Evolutionary conservation across 2,329 filamentous ascomycete species (phyloP), one percentile per base, ranked within the genome.

Genomic region (Aureobasidium sp.): DNA sequence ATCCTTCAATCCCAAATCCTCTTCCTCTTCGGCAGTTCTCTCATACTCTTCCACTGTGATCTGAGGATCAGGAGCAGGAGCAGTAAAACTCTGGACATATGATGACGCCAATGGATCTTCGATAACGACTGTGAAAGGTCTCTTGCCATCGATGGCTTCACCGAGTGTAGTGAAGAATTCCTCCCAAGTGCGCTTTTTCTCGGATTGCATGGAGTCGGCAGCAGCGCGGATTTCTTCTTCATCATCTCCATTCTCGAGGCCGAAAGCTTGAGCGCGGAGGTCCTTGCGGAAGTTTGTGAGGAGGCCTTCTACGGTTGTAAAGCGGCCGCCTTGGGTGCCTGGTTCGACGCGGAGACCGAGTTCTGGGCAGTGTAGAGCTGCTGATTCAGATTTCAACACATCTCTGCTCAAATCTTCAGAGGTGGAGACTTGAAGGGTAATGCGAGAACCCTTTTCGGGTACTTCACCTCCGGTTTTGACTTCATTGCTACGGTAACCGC

Each of bases 401-500:
- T 99, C 96, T 69, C 96, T 90, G 16, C 91, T 91, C 50, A 99
- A 86, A 77, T 99, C 96, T 66, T 90, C 86, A 38, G 83, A 76
- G 40, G 81, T 89, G 67, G 90, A 84, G 65, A 98, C 91, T 62
- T 86, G 83, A 31, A 99, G 85, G 0, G 88, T 94, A 72, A 98
- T 97, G 71, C 90, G 91, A 78, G 92, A 92, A 68, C 96, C 96
- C 76, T 92, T 90, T 64, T 91, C 91, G 11, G 96, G 96, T 27
- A 99, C 91, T 74, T 92, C 95, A 64, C 96, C 96, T 70, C 96
- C 96, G 1, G 96, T 98, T 86, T 98, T 98, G 77, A 99, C 94
- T 78, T 99, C 96, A 79, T 97, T 98, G 72, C 92, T 96, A 68
- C 94, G 91, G 84, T 98, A 78, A 66, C 95, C 95, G 77, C 96